phyloP scores from a whole-genome alignment of 1,284 basidiomycete species.

The Pholiota adiposa region DNA sequence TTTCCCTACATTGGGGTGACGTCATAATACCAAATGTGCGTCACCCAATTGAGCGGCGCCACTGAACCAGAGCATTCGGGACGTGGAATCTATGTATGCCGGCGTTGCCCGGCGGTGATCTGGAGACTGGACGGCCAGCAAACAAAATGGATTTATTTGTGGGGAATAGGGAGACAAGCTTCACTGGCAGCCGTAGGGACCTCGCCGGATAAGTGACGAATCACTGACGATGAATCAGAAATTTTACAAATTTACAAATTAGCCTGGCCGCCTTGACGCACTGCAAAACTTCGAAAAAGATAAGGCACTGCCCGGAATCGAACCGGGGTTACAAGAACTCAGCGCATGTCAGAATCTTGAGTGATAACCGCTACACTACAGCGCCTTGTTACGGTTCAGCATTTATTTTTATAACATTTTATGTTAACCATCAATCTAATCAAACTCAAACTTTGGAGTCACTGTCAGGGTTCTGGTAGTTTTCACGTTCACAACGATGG shows the following conservation, averaged over 20 bases:
- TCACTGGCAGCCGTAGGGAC: too few relatives aligned
- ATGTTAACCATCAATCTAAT: slow-evolving; percentile 10
- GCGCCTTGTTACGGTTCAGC: slow-evolving; percentile 27
- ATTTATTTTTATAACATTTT: not conserved
- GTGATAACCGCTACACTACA: slow-evolving; percentile 68
- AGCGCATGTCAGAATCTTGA: slow-evolving; percentile 50
- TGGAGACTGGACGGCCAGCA: too few relatives aligned
- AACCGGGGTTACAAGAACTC: slow-evolving; percentile 43
- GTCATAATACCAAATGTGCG: slow-evolving; percentile 10
- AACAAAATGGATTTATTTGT: too few relatives aligned
- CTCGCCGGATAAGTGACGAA: too few relatives aligned
- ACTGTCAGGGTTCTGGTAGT: not conserved
- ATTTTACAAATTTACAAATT: too few relatives aligned
- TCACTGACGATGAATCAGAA: too few relatives aligned
- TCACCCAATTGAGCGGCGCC: slow-evolving; percentile 1
- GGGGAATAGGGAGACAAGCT: too few relatives aligned
- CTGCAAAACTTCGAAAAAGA: too few relatives aligned
- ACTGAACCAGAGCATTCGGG: too few relatives aligned
- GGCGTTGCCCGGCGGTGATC: too few relatives aligned
- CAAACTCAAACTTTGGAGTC: slow-evolving; percentile 8
- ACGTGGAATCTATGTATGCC: too few relatives aligned
- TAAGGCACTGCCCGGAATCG: slow-evolving; percentile 41
- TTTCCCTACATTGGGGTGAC: slow-evolving; percentile 18
- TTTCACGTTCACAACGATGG: slow-evolving; percentile 39
- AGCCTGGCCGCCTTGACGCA: too few relatives aligned